Evolutionary conservation across 257 asterid species (phyloP).

Genomic region (Solanum okadae): DNA sequence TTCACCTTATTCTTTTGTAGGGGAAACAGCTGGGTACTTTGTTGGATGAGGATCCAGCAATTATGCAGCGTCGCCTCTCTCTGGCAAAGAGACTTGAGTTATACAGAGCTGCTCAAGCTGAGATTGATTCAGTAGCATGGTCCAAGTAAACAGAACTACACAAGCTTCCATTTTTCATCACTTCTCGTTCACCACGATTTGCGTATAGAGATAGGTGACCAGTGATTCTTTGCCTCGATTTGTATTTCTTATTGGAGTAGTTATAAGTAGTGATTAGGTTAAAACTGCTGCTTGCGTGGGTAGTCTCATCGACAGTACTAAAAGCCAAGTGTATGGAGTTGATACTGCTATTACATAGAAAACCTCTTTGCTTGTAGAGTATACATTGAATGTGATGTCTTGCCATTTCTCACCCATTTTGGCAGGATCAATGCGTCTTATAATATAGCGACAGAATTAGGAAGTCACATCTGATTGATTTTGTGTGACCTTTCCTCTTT

Average conservation of each 20-base stretch:
- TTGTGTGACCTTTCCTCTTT: not conserved
- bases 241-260: not conserved
- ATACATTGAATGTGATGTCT: not conserved
- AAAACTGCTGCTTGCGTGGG: not conserved
- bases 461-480: not conserved
- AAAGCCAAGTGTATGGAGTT: not conserved
- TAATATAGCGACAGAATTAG: not conserved
- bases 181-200: not conserved
- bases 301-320: not conserved
- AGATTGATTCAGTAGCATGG: slow-evolving; percentile 75
- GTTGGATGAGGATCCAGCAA: slow-evolving; percentile 73
- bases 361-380: not conserved
- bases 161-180: not conserved
- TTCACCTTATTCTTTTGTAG: slow-evolving; percentile 11
- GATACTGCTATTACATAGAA: not conserved
- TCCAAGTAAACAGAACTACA: slow-evolving; percentile 24
- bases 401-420: not conserved
- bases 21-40: slow-evolving; percentile 45
- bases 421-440: not conserved
- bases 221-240: slow-evolving; percentile 11
- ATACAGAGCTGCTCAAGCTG: slow-evolving; percentile 64
- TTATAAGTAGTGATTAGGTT: not conserved
- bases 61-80: slow-evolving; percentile 57
- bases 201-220: not conserved
- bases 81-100: slow-evolving; percentile 66